Evolutionary conservation across 2,329 filamentous ascomycete species (phyloP).

Genomic region (Nemania serpens): DNA sequence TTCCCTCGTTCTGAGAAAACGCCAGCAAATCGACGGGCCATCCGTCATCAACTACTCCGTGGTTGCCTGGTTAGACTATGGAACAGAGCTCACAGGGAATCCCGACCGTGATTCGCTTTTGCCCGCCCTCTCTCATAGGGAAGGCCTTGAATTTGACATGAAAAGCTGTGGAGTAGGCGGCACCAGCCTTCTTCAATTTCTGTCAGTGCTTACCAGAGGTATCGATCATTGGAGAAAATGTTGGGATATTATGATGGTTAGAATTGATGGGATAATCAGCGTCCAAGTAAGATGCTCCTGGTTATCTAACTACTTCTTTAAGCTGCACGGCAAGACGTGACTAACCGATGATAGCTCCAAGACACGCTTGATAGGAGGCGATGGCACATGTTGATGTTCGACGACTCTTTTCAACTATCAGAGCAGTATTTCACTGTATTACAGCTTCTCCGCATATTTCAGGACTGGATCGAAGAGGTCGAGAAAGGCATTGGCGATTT

Average conservation of each 20-base stretch:
- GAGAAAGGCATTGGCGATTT: slow-evolving; percentile 16
- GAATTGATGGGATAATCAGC: slow-evolving; percentile 23
- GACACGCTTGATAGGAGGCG: slow-evolving; percentile 22
- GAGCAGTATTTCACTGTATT: slow-evolving; percentile 27
- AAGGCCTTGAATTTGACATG: slow-evolving; percentile 15
- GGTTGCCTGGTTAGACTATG: slow-evolving; percentile 21
- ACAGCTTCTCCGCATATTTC: slow-evolving; percentile 25
- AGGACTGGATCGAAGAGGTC: slow-evolving; percentile 23
- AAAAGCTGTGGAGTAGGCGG: slow-evolving; percentile 17
- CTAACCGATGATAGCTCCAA: background rate
- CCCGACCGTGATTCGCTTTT: background rate
- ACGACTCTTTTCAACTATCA: slow-evolving; percentile 25
- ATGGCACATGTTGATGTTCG: slow-evolving; percentile 26
- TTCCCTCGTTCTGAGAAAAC: slow-evolving; percentile 15
- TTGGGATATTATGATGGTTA: slow-evolving; percentile 21
- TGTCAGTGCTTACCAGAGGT: slow-evolving; percentile 7
- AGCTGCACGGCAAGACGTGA: too few relatives aligned
- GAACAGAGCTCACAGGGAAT: slow-evolving; percentile 1
- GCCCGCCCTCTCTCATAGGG: slow-evolving; percentile 1
- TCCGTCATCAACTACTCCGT: slow-evolving; percentile 18
- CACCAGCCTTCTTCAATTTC: slow-evolving; percentile 11
- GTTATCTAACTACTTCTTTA: background rate
- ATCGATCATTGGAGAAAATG: slow-evolving; percentile 21
- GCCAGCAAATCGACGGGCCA: background rate
- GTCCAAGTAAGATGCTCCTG: slow-evolving; percentile 19